Evolutionary conservation across 331 rosid genomes (phyloP).

Genomic region (Dryas integrifolia): DNA sequence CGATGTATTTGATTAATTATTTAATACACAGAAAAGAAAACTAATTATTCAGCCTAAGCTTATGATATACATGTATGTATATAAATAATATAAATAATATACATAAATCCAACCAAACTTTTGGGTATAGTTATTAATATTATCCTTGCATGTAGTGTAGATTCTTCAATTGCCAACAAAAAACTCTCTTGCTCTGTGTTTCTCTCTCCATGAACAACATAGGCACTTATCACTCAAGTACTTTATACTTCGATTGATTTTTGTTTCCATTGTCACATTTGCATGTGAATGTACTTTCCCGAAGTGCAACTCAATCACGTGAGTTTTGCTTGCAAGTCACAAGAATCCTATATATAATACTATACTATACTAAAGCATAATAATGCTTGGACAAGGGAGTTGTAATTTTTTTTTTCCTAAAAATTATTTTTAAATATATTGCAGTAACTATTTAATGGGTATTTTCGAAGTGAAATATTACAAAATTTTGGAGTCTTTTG

Average conservation of each 20-base stretch:
- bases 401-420: too few relatives aligned
- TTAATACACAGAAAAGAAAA: too few relatives aligned
- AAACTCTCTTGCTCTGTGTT: constrained; percentile 15
- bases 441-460: not conserved
- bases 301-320: constrained; percentile 77
- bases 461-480: not conserved
- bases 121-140: constrained; percentile 18
- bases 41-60: too few relatives aligned
- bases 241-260: constrained; percentile 55
- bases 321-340: constrained; percentile 68
- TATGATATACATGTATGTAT: not conserved
- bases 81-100: not conserved
- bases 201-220: constrained; percentile 42
- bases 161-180: constrained; percentile 49
- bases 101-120: constrained; percentile 17
- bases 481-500: constrained; percentile 12
- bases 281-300: constrained; percentile 99
- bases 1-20: not conserved
- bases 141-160: constrained; percentile 18
- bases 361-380: constrained; percentile 17
- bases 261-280: constrained; percentile 62
- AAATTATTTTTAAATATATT: too few relatives aligned
- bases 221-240: constrained; percentile 49
- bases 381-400: not conserved
- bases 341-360: constrained; percentile 39